Base-by-base conservation (phyloP, 371 early-diverging fungal species). In the Mucor irregularis region DNA sequence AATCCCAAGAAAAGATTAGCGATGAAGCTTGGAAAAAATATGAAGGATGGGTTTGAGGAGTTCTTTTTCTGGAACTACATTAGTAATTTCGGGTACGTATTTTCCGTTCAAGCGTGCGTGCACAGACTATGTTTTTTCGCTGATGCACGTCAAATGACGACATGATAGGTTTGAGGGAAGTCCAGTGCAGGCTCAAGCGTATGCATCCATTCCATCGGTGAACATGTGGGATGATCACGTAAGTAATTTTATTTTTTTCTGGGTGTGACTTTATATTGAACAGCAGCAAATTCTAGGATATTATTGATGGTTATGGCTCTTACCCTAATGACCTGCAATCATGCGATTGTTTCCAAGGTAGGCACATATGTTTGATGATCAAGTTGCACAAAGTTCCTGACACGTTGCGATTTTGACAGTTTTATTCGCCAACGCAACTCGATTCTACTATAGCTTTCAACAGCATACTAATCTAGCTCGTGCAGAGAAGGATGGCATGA, bases 171-270 rank as follows among this genome's bases (percentile, higher is more conserved):
- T 64, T 44, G 53, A 67, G 33, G 64, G 49, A 16, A 71, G 62
- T 49, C 81, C 78, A 39, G 72, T 73, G 8, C 87, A 87, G 47
- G 78, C 81, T 24, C 68, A 75, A 38, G 86, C 88, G 1, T 72
- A 85, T 61, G 84, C 90, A 1, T 71, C 78, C 1, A 86, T 94
- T 38, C 94, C 94, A 6, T 83, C 85, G 9, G 61, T 84, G 16
- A 87, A 89, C 54, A 88, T 89, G 74, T 81, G 87, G 77, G 92
- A 92, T 67, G 92, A 92, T 70, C 93, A 92, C 58, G 90, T 90
- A 64, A 65, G 53, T n/a, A n/a, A n/a, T n/a, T n/a, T n/a, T n/a
- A n/a, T n/a, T n/a, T n/a, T n/a, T n/a, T n/a, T n/a, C n/a, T n/a
- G n/a, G n/a, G n/a, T n/a, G n/a, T n/a, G n/a, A n/a, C n/a, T n/a